Evolutionary conservation across 1,284 basidiomycete genomes (phyloP).

Genomic region (Ustilago bromivora): DNA sequence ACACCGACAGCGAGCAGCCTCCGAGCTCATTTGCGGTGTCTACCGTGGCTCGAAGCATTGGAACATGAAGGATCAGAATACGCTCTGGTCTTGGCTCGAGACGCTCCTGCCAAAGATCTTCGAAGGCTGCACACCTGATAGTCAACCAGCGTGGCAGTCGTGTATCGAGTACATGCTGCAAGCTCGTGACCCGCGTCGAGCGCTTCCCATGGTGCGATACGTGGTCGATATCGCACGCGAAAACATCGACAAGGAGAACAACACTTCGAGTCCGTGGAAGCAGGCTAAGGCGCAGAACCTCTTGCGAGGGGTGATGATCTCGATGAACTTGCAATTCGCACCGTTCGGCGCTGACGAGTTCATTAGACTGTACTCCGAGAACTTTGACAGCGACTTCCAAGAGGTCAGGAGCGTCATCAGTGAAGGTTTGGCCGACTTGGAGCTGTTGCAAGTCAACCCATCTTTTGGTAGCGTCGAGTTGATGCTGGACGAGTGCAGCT

Average conservation of each 20-base stretch:
- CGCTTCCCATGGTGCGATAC: slow-evolving; percentile 80
- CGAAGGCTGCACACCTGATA: slow-evolving; percentile 72
- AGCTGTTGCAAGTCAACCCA: slow-evolving; percentile 74
- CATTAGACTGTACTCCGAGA: slow-evolving; percentile 59
- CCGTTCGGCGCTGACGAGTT: slow-evolving; percentile 58
- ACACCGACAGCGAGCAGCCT: slow-evolving; percentile 90
- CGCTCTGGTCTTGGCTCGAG: slow-evolving; percentile 84
- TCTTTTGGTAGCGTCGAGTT: slow-evolving; percentile 77
- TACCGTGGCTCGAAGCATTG: slow-evolving; percentile 88
- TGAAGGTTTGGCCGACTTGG: slow-evolving; percentile 70
- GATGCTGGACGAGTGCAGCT: slow-evolving; percentile 77
- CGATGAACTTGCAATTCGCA: slow-evolving; percentile 52
- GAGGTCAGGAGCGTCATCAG: slow-evolving; percentile 70
- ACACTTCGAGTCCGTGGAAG: slow-evolving; percentile 53
- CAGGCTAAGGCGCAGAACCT: slow-evolving; percentile 74
- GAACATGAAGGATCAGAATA: slow-evolving; percentile 75
- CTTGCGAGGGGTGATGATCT: slow-evolving; percentile 48
- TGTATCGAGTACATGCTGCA: slow-evolving; percentile 74
- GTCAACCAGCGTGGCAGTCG: slow-evolving; percentile 71
- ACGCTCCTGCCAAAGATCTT: slow-evolving; percentile 80
- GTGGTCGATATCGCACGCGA: slow-evolving; percentile 48
- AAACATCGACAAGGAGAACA: slow-evolving; percentile 53
- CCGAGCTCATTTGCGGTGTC: slow-evolving; percentile 84
- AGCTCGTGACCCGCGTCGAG: slow-evolving; percentile 87
- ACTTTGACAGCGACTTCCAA: slow-evolving; percentile 67